These are phyloP conservation scores for Tilletia indica DNA, from an alignment of 1,284 basidiomycete genomes.

Conservation along the genomic window DNA sequence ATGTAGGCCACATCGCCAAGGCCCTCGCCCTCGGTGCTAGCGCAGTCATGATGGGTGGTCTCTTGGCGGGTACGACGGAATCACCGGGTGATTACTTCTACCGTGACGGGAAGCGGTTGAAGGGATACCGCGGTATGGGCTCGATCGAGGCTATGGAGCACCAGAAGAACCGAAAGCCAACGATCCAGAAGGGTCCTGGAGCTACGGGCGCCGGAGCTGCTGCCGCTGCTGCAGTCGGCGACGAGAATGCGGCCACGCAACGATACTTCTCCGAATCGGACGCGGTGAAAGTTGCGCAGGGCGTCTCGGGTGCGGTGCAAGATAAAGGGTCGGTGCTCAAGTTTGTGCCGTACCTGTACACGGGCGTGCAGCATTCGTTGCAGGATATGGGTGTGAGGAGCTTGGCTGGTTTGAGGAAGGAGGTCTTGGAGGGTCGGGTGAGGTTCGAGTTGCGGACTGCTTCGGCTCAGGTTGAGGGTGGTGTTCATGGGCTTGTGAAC, in stretches of 20 bases:
- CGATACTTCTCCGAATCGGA: slow-evolving; percentile 96
- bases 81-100: slow-evolving; percentile 99
- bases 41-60: slow-evolving; percentile 97
- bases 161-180: slow-evolving; percentile 41
- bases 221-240: slow-evolving; percentile 56
- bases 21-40: slow-evolving; percentile 88
- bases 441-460: slow-evolving; percentile 93
- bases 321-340: slow-evolving; percentile 88
- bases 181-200: slow-evolving; percentile 58
- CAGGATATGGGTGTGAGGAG: slow-evolving; percentile 86
- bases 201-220: slow-evolving; percentile 61
- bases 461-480: slow-evolving; percentile 92
- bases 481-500: slow-evolving; percentile 72
- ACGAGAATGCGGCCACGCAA: slow-evolving; percentile 91
- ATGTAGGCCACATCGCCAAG: slow-evolving; percentile 98
- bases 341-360: slow-evolving; percentile 87
- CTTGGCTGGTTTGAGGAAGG: slow-evolving; percentile 66
- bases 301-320: slow-evolving; percentile 92
- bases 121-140: slow-evolving; percentile 98
- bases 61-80: slow-evolving; percentile 93
- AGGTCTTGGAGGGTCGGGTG: slow-evolving; percentile 68
- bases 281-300: slow-evolving; percentile 86
- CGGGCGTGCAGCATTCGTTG: slow-evolving; percentile 89
- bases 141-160: slow-evolving; percentile 60
- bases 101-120: slow-evolving; percentile 96